Conservation (phyloP, 192 early-diverging fungal species). For the Umbelopsis ramanniana region DNA sequence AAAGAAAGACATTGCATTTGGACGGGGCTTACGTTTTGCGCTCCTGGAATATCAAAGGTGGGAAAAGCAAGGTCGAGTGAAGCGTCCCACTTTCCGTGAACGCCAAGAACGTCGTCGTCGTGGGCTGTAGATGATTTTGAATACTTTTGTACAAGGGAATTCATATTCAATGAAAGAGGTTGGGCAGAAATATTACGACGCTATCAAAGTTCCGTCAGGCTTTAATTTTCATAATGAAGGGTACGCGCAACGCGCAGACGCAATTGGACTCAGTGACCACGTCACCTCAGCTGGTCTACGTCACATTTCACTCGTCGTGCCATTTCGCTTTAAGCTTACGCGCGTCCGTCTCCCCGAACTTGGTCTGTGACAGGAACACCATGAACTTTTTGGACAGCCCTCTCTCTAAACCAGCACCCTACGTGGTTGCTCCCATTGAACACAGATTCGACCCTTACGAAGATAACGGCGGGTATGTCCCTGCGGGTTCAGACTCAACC, state of each 20-base stretch:
- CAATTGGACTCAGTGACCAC: slow-evolving; percentile 7
- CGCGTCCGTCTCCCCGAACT: slow-evolving; percentile 13
- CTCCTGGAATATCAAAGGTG: slow-evolving; percentile 60
- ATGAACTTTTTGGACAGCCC: slow-evolving; percentile 18
- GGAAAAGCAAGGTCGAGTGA: slow-evolving; percentile 56
- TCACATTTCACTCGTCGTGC: background rate
- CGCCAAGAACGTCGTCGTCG: slow-evolving; percentile 20
- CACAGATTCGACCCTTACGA: slow-evolving; percentile 90
- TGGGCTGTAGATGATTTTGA: slow-evolving; percentile 30
- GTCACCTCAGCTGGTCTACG: background rate
- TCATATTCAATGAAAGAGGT: slow-evolving; percentile 26
- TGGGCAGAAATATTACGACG: background rate
- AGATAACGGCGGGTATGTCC: slow-evolving; percentile 75
- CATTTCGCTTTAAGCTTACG: slow-evolving; percentile 13
- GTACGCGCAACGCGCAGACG: slow-evolving; percentile 24
- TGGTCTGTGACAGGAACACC: background rate
- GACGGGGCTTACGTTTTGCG: slow-evolving; percentile 52
- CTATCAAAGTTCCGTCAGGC: too few relatives aligned
- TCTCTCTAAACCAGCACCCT: slow-evolving; percentile 17
- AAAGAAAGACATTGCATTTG: background rate
- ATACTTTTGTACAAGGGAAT: slow-evolving; percentile 38
- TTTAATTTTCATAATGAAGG: background rate
- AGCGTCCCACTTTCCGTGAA: slow-evolving; percentile 52
- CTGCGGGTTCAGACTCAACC: background rate
- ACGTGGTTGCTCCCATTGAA: slow-evolving; percentile 50